Conservation (phyloP, 768 basidiomycete genomes). For the Tephrocybe sp. region DNA sequence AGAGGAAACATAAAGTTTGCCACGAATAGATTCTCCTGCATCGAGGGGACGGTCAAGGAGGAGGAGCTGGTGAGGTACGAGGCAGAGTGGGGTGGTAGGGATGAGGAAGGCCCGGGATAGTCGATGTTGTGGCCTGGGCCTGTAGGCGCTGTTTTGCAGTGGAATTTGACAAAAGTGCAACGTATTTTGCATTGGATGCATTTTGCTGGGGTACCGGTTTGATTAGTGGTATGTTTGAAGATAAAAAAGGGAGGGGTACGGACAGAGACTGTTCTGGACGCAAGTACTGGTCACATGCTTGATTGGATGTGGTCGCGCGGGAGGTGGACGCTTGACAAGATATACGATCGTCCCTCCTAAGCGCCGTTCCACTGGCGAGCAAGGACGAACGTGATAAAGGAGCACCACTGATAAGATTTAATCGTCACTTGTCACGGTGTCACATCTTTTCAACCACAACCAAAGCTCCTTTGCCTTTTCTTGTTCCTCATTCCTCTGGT, state of each 20-base stretch:
- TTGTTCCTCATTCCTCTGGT: no score
- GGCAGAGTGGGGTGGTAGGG: background rate
- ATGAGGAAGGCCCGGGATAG: slow-evolving; percentile 32
- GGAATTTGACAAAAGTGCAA: slow-evolving; percentile 83
- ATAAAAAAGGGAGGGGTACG: slow-evolving; percentile 57
- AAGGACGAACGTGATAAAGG: no score
- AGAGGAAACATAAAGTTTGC: slow-evolving; percentile 20
- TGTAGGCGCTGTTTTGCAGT: slow-evolving; percentile 76
- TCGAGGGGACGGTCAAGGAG: slow-evolving; percentile 28
- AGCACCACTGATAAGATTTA: no score
- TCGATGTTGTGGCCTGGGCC: slow-evolving; percentile 68
- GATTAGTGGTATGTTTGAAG: no score
- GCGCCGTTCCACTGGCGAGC: no score
- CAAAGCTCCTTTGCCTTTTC: no score
- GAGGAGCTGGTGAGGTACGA: slow-evolving; percentile 32
- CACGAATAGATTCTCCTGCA: slow-evolving; percentile 25
- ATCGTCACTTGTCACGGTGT: no score
- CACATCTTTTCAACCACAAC: no score
- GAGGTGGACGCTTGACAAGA: slow-evolving; percentile 64
- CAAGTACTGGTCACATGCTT: slow-evolving; percentile 88
- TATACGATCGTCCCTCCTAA: no score
- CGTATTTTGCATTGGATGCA: slow-evolving; percentile 68
- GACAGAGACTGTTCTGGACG: slow-evolving; percentile 71
- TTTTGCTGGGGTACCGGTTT: no score
- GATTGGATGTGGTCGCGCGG: slow-evolving; percentile 76